Base-by-base conservation (phyloP, 805 yeast species). In the Spathaspora girioi region DNA sequence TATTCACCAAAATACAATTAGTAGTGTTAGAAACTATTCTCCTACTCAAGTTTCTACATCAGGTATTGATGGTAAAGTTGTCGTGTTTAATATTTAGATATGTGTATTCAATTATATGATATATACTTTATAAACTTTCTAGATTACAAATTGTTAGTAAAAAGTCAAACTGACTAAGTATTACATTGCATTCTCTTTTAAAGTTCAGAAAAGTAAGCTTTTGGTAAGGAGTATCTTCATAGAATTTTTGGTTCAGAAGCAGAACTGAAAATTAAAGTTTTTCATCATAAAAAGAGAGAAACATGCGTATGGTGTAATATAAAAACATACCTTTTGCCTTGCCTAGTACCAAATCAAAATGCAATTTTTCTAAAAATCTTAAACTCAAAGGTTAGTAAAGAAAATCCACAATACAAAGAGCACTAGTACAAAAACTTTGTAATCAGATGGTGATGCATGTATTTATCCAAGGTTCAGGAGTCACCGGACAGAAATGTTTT, bases 361-460 rank as follows among this genome's bases (percentile, higher is more conserved):
- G 18, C 44, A 41, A 42, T 15, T 7, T 42, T 26, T 26, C 20
- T 12, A 23, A 26, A 42, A 23, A 23, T 20, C 45, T 10, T 20
- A 18, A 41, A 9, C 14, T 35, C 17, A 31, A 31, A 31, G 10
- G 44, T 42, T 42, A 42, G 44, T 42, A 42, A 14, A 29, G 14
- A 29, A 35, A 12, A 11, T 14, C 40, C 17, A 29, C 20, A 46
- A 38, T 19, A 38, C 11, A 29, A 27, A 29, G 15, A 31, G 14
- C 14, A 15, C 42, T 4, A 32, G 27, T 42, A n/a, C 29, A 42
- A 20, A 29, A 20, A 23, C 23, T 18, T 40, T 11, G 12, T 42
- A 60, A 65, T 89, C 96, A 89, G 96, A 87, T 89, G 97, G 97
- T 89, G 96, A 89, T 89, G 97, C 97, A 89, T 89, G 97, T 62